Percentiles rank a stretch among this genome's conserved stretches.
These are phyloP conservation scores for Aspergillus nidulans DNA, from an alignment of 495 filamentous ascomycete species.

Conservation along the genomic window DNA sequence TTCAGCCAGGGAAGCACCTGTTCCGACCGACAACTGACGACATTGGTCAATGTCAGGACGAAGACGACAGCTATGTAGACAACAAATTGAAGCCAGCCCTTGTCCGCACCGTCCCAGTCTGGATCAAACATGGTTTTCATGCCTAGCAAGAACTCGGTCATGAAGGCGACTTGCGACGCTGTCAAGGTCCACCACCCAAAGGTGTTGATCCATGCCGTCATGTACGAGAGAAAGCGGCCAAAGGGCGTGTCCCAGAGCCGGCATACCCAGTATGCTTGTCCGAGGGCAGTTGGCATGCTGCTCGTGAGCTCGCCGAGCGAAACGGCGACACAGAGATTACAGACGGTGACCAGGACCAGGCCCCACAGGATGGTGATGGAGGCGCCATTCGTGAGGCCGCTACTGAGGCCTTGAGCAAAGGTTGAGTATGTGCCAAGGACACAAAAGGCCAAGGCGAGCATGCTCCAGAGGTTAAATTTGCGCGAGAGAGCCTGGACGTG, in stretches of 20 bases:
- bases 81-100: constrained; percentile 44
- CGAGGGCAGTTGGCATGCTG: constrained; percentile 43
- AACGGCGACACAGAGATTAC: constrained; percentile 42
- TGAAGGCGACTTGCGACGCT: constrained; percentile 43
- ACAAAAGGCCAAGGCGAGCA: constrained; percentile 41
- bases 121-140: constrained; percentile 43
- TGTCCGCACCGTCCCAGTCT: constrained; percentile 30
- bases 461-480: constrained; percentile 47
- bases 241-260: constrained; percentile 33
- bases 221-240: constrained; percentile 40
- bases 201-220: constrained; percentile 47
- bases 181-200: constrained; percentile 48
- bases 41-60: constrained; percentile 38
- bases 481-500: constrained; percentile 45
- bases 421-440: constrained; percentile 45
- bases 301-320: constrained; percentile 44
- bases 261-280: constrained; percentile 43
- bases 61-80: constrained; percentile 39
- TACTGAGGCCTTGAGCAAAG: constrained; percentile 41
- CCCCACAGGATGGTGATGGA: constrained; percentile 47
- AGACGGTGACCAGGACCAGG: constrained; percentile 35
- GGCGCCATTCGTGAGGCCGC: constrained; percentile 41
- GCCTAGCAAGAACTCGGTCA: constrained; percentile 43
- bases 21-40: constrained; percentile 43
- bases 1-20: constrained; percentile 42